Conservation (phyloP, 1,284 basidiomycete species). For the Ceratobasidium sp. region DNA sequence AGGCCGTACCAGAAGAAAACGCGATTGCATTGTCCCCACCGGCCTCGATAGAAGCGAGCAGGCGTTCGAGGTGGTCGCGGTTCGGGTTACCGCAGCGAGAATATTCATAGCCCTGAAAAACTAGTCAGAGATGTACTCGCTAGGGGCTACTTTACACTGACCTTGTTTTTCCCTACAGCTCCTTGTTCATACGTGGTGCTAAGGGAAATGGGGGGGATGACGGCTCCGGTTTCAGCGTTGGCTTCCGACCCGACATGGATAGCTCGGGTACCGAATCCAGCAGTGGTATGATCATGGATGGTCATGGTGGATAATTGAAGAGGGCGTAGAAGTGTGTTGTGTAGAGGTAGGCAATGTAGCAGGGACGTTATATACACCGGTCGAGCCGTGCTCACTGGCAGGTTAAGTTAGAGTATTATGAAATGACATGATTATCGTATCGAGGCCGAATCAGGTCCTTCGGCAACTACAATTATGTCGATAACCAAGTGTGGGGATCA, state of each 20-base stretch:
- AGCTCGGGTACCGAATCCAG: constrained; percentile 42
- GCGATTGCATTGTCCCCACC: constrained; percentile 82
- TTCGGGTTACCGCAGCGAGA: constrained; percentile 93
- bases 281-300: not conserved
- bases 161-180: constrained; percentile 86
- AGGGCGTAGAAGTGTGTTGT: not conserved
- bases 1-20: constrained; percentile 89
- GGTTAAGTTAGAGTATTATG: not conserved
- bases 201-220: constrained; percentile 90
- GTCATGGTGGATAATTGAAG: not conserved
- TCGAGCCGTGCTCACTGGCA: not conserved
- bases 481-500: not conserved
- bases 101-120: constrained; percentile 89
- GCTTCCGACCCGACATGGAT: constrained; percentile 91
- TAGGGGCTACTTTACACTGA: constrained; percentile 55
- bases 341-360: not conserved
- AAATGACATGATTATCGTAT: not conserved
- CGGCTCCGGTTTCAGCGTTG: constrained; percentile 82
- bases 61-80: constrained; percentile 78
- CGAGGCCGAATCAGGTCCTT: not conserved
- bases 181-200: constrained; percentile 94
- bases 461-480: not conserved
- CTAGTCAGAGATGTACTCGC: not conserved
- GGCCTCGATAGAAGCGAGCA: constrained; percentile 79
- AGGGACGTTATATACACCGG: constrained; percentile 2